Percentiles rank a stretch among this genome's conserved stretches.
Evolutionary conservation across 2,329 filamentous ascomycete genomes (phyloP).

Genomic region (Diaporthe capsici): DNA sequence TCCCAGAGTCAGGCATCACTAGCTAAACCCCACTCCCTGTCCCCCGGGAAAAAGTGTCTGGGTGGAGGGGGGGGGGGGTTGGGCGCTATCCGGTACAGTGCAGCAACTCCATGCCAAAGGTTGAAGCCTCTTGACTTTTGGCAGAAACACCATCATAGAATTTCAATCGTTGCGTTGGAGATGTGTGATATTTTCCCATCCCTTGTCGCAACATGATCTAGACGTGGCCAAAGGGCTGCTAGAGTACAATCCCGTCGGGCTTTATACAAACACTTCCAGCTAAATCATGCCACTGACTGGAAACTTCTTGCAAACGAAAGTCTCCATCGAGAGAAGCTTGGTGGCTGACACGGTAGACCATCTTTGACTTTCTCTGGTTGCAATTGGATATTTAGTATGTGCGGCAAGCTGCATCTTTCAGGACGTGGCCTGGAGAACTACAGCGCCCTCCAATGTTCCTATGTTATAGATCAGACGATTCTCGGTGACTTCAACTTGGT

Average conservation of each 20-base stretch:
- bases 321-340: not conserved
- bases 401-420: not conserved
- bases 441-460: not conserved
- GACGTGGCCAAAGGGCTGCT: not conserved
- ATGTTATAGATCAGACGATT: too few relatives aligned
- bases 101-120: not conserved
- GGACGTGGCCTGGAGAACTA: not conserved
- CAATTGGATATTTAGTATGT: not conserved
- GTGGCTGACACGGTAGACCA: not conserved
- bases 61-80: too few relatives aligned
- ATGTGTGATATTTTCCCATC: not conserved
- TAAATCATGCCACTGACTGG: not conserved
- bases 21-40: too few relatives aligned
- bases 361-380: not conserved
- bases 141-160: not conserved
- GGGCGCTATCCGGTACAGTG: not conserved
- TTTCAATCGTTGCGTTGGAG: not conserved
- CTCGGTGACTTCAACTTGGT: not conserved
- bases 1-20: too few relatives aligned
- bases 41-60: too few relatives aligned
- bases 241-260: not conserved
- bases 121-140: not conserved
- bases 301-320: not conserved
- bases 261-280: not conserved
- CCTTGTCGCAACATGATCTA: not conserved